Conservation (phyloP, 2,329 filamentous ascomycete species). For the Calonectria pteridis region DNA sequence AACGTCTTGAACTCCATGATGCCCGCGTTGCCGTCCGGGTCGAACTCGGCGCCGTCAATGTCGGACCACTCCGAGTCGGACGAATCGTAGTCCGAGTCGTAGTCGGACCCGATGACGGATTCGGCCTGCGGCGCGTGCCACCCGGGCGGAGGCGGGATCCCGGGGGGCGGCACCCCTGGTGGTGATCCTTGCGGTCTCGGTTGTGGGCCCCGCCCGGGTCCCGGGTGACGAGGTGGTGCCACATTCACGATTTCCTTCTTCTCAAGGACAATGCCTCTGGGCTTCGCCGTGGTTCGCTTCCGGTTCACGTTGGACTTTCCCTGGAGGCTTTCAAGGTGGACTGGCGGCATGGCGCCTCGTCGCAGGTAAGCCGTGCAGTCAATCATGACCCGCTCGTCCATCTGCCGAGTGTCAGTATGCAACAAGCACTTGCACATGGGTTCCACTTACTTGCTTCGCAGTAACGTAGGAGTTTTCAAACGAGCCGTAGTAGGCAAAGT, state of each 20-base stretch:
- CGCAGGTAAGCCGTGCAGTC: background rate
- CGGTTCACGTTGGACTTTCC: background rate
- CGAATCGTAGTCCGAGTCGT: background rate
- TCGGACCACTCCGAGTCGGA: constrained; percentile 5
- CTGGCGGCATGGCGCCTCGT: background rate
- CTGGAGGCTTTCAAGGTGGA: background rate
- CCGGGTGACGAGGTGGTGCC: background rate
- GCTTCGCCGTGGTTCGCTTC: background rate
- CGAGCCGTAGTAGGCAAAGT: background rate
- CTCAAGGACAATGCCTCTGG: background rate
- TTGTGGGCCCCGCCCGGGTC: background rate
- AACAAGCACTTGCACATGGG: background rate
- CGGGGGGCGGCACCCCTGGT: background rate
- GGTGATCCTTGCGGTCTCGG: background rate
- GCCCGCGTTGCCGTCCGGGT: background rate
- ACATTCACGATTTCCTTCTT: background rate
- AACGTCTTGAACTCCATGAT: constrained; percentile 11
- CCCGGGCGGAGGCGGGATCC: background rate
- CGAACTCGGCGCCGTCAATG: background rate
- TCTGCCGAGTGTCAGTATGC: background rate
- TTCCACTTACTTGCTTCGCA: background rate
- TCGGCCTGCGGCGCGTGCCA: background rate
- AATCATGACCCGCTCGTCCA: constrained; percentile 14
- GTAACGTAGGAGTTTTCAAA: background rate
- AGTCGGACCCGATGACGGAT: background rate